Base-by-base conservation (phyloP, 768 basidiomycete genomes). In the Paxillus involutus region DNA sequence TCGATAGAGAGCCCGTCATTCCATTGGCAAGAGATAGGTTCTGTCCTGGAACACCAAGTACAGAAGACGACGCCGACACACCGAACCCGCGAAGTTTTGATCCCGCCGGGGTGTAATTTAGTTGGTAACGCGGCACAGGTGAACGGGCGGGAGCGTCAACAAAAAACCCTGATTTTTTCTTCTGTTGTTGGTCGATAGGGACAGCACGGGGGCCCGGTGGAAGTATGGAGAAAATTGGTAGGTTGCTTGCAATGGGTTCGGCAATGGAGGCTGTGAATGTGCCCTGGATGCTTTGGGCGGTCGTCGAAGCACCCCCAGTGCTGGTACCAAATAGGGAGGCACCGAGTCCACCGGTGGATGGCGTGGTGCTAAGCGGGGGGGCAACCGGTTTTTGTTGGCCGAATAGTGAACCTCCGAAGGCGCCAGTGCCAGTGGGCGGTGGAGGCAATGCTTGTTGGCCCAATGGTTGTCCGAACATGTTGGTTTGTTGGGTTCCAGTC, bases 241-340 rank as follows among this genome's bases (percentile, higher is more conserved):
- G 67, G 56, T 87, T 86, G 47, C 82, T 76, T 32, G 80, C 82
- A 58, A 93, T 86, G 8, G 91, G 91, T 68, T 95, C 89, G 26
- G 89, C 86, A 64, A 98, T 91, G 17, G 94, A 94, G 2, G 93
- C 90, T 9, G 87, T 89, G 49, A 96, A 74, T 0, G 79, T 70
- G 36, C 83, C 83, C 70, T 83, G 82, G 40, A 75, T 73, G 32
- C 72, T 81, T n/a, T 76, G 72, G 50, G 73, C 71, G 43, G 65
- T 65, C 0, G 71, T 63, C 32, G 80, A 79, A 11, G 74, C 67
- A 44, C 75, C 75, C 26, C 82, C 70, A 44, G 54, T 65, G 35
- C 54, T 63, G 29, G 57, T 63, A 19, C 75, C 72, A 58, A 81
- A 83, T 13, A 78, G 55, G n/a, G 74, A 72, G 16, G 66, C 50